phyloP scores from a whole-genome alignment of 2,329 filamentous ascomycete genomes.

The Cryoendolithus antarcticus region DNA sequence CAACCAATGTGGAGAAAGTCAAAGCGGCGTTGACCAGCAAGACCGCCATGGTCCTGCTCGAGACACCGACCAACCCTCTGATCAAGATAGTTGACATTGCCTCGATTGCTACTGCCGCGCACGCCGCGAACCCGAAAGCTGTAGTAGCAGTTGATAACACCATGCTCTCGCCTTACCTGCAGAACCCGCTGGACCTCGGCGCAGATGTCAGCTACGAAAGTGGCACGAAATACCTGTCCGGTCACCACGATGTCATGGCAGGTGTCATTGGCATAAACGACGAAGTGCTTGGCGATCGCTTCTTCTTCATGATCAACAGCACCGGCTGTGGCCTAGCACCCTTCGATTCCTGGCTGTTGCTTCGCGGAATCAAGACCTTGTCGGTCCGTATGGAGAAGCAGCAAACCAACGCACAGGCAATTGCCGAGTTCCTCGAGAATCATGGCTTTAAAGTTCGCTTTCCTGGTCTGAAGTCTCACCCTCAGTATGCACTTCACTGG shows the following conservation, averaged over 20 bases:
- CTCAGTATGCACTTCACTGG: conserved; percentile 93
- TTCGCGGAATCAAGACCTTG: conserved; percentile 91
- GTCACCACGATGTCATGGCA: conserved; percentile 98
- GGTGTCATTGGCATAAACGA: conserved; percentile 91
- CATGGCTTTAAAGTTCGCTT: conserved; percentile 93
- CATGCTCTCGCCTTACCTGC: conserved; percentile 92
- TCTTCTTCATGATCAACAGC: conserved; percentile 95
- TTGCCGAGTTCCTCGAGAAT: conserved; percentile 81
- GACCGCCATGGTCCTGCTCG: conserved; percentile 89
- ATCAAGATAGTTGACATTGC: conserved; percentile 96
- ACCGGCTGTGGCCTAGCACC: conserved; percentile 89
- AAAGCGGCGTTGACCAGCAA: conserved; percentile 57
- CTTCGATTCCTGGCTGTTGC: conserved; percentile 90
- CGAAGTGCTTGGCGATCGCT: conserved; percentile 64
- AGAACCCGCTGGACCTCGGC: conserved; percentile 85
- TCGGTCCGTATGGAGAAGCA: conserved; percentile 99
- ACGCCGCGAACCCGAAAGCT: conserved; percentile 64
- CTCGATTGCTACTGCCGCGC: conserved; percentile 61
- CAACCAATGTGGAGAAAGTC: conserved; percentile 64
- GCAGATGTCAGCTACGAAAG: conserved; percentile 96
- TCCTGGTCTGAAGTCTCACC: conserved; percentile 84
- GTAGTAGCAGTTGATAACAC: conserved; percentile 95
- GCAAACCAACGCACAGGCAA: conserved; percentile 78
- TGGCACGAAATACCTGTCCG: conserved; percentile 93
- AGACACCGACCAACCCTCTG: conserved; percentile 92